Evolutionary conservation across 192 early-diverging fungal species (phyloP), one percentile per base, ranked within the genome.

Genomic region (Bifiguratus adelaidae): DNA sequence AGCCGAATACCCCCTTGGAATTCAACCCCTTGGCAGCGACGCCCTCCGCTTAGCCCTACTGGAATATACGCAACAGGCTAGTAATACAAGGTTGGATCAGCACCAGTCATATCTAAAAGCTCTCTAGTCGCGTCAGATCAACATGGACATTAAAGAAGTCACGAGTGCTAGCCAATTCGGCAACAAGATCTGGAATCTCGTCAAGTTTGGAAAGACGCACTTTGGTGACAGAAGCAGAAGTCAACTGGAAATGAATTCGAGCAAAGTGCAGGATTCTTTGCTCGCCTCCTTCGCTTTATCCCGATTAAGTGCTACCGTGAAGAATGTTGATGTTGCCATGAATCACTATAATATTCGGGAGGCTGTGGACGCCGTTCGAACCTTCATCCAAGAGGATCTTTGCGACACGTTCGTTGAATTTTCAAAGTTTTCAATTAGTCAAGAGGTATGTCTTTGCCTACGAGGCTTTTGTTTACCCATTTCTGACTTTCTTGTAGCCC

Each of bases 151-250:
- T 20, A 70, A 77, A 13, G 86, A 83, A 48, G 83, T 98, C 30
- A 74, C 85, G 26, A 77, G 89, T 4, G 84, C 88, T 41, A 73
- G 76, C 35, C 84, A 94, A 58, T 95, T 95, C 57, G 91, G 91
- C 62, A 98, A 98, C 70, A 98, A 98, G 64, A 64, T 96, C 6
- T 95, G 91, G 93, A 96, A 98, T 47, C 72, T 91, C 2, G 83
- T 85, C 34, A 77, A 71, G 24, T 85, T 89, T 46, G 81, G 74
- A n/a, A 46, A 71, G 5, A 65, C 71, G 41, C 76, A 76, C 50
- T 68, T 89, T 6, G 74, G 75, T 11, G 64, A 67, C 3, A 52
- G 64, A 25, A 67, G 65, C 56, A 61, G 45, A 37, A 13, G 64
- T 70, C 7, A 47, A 28, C 16, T 38, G 34, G 8, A 36, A 36